Base-by-base conservation (phyloP, 352 stramenopile genomes). In the Saprolegnia diclina region DNA sequence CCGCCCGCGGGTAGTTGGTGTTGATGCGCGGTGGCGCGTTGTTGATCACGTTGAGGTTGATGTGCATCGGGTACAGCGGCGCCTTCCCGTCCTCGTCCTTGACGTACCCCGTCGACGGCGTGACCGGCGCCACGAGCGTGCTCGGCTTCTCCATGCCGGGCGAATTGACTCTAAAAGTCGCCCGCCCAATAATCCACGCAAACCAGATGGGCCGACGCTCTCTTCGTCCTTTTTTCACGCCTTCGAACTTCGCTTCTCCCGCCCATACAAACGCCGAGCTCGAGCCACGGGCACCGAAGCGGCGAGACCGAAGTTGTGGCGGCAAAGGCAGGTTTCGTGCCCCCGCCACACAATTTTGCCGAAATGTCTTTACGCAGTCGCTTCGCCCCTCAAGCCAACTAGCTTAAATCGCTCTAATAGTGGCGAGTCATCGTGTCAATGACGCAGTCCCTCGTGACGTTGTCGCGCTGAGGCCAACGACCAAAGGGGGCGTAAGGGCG, bases 21-120 rank as follows among this genome's bases (percentile, higher is more conserved):
- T 77, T 78, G 56, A 76, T 83, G 57, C 64, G 45, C n/a, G 80
- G 68, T 29, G 78, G 77, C 69, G 82, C 87, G 68, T 90, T 77
- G 74, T 92, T 82, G 65, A 92, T 90, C 42, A 92, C 76, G 64
- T 77, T 90, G 26, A 92, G 82, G 65, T 92, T 92, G 74, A 92
- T 91, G 74, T 92, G 82, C 84, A 92, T 90, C 35, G 75, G 75
- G 55, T 81, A 80, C 61, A 76, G 72, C 40, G 75, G 66, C 24
- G 32, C 21, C 9, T 62, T 64, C 64, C 80, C 76, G 66, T 72
- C 55, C 64, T 90, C 80, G 50, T 86, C 76, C 74, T 89, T 89
- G 64, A 62, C 54, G 54, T 16, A 35, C 18, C 35, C 21, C 16
- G 54, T 62, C 54, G 24, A 16, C 22, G 16, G 22, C 54, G 24